Conservation (phyloP, 176 grass and related monocot species). For the Pontederia crassipes region DNA sequence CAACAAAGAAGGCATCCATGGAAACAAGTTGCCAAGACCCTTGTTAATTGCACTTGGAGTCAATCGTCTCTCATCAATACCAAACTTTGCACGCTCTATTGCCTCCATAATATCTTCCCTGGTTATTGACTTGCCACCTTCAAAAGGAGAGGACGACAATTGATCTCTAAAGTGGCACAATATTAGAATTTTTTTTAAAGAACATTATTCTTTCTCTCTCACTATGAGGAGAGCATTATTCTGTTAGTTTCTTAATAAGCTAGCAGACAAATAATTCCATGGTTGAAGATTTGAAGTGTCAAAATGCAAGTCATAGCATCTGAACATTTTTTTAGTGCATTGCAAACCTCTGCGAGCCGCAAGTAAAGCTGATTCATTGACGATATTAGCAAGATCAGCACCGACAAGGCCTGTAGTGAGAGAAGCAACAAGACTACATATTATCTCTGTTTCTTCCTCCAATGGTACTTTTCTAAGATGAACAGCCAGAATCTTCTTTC, state of each 20-base stretch:
- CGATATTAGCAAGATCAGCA: slow-evolving; percentile 82
- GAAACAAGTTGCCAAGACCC: slow-evolving; percentile 70
- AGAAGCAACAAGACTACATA: slow-evolving; percentile 66
- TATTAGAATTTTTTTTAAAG: no score
- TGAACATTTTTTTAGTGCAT: neutral
- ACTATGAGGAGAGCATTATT: no score
- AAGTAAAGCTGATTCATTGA: slow-evolving; percentile 81
- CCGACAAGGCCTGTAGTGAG: slow-evolving; percentile 77
- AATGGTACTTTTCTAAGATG: slow-evolving; percentile 71
- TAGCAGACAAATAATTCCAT: no score
- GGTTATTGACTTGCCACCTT: slow-evolving; percentile 51
- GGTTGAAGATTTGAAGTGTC: neutral
- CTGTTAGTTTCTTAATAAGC: no score
- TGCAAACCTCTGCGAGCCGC: slow-evolving; percentile 75
- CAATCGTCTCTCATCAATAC: slow-evolving; percentile 55
- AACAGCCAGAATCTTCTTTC: slow-evolving; percentile 73
- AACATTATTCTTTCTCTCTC: no score
- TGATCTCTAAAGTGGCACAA: neutral
- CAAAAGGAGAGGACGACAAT: slow-evolving; percentile 7
- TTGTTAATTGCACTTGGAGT: slow-evolving; percentile 33
- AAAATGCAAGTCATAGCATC: neutral
- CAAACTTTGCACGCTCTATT: slow-evolving; percentile 91
- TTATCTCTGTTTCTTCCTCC: slow-evolving; percentile 66
- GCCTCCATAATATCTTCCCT: slow-evolving; percentile 92
- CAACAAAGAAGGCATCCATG: slow-evolving; percentile 51